Conservation (phyloP, 176 grass and related monocot genomes). For the Eremochloa ophiuroides region DNA sequence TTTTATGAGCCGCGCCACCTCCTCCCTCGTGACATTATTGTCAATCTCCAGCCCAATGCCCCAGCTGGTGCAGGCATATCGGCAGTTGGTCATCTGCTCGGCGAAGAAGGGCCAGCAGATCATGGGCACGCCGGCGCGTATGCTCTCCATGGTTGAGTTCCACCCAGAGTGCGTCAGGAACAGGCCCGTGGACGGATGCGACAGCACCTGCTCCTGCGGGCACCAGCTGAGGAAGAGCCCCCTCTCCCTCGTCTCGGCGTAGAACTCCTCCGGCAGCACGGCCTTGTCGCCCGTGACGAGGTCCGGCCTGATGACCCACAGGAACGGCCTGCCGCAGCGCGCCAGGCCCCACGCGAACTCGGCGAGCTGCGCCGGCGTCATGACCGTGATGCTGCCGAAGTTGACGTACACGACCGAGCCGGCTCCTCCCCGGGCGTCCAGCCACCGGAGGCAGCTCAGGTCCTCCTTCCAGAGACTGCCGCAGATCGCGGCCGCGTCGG, state of each 20-base stretch:
- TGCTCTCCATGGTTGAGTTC: conserved; percentile 79
- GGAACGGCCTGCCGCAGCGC: conserved; percentile 41
- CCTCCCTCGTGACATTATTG: conserved; percentile 39
- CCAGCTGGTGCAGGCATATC: conserved; percentile 50
- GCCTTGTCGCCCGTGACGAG: conserved; percentile 51
- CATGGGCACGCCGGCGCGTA: conserved; percentile 62
- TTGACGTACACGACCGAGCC: conserved; percentile 86
- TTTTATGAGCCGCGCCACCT: conserved; percentile 28
- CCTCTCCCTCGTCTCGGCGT: conserved; percentile 24
- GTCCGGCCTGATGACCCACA: conserved; percentile 68
- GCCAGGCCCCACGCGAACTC: conserved; percentile 84
- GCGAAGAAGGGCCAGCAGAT: conserved; percentile 76
- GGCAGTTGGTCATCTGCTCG: conserved; percentile 58
- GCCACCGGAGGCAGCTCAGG: conserved; percentile 48
- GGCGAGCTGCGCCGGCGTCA: conserved; percentile 31
- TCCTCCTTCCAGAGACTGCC: conserved; percentile 73
- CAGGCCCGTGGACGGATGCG: conserved; percentile 36
- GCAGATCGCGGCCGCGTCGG: conserved; percentile 17
- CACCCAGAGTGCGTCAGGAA: conserved; percentile 77
- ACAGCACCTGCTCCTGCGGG: conserved; percentile 51
- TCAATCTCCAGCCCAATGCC: conserved; percentile 56
- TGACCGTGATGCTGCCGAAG: conserved; percentile 78
- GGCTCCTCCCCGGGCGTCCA: background rate
- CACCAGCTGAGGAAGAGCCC: conserved; percentile 58
- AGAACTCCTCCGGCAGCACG: conserved; percentile 41